These are phyloP conservation scores for Rubia tinctorum DNA, from an alignment of 305 asterid species.

Conservation along the genomic window DNA sequence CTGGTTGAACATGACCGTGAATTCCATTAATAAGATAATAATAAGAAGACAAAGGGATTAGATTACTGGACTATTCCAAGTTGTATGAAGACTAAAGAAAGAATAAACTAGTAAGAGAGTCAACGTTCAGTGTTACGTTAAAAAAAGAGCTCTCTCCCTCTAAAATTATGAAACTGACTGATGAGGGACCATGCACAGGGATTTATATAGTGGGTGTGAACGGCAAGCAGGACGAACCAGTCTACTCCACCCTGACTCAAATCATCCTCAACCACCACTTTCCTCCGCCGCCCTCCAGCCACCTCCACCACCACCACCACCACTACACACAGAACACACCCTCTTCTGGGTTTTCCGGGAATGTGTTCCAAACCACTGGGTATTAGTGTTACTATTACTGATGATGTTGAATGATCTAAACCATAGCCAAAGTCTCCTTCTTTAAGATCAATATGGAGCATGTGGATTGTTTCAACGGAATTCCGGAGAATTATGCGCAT, in stretches of 20 bases:
- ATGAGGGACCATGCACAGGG: conserved; percentile 3
- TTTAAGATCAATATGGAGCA: conserved; percentile 40
- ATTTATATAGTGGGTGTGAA: conserved; percentile 19
- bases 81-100: not conserved
- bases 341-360: not conserved
- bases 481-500: conserved; percentile 35
- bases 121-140: not conserved
- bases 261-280: conserved; percentile 1
- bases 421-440: not conserved
- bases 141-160: not conserved
- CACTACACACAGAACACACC: not conserved
- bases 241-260: conserved; percentile 5
- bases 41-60: not conserved
- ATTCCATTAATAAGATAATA: no score
- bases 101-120: not conserved
- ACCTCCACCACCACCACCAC: not conserved
- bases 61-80: not conserved
- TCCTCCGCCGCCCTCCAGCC: no score
- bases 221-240: not conserved
- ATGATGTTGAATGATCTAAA: conserved; percentile 1
- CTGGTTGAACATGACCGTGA: not conserved
- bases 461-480: conserved; percentile 35
- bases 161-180: not conserved
- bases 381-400: not conserved
- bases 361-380: conserved; percentile 8